These are phyloP conservation scores for Clavispora carvajalis DNA, from an alignment of 805 yeast species.

Conservation along the genomic window DNA sequence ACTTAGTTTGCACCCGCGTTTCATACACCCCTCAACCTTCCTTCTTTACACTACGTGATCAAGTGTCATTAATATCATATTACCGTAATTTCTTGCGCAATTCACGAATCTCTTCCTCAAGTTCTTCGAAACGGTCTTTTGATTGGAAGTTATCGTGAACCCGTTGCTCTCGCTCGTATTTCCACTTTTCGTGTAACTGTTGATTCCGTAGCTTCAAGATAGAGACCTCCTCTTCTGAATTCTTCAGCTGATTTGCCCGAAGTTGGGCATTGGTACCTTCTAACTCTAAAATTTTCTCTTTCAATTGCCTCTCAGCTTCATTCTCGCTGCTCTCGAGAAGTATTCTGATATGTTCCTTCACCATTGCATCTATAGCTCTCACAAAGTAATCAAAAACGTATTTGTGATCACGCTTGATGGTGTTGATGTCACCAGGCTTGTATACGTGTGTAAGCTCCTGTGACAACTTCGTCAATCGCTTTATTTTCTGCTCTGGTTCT, in stretches of 20 bases:
- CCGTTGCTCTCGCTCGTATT: constrained; percentile 65
- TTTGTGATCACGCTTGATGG: constrained; percentile 30
- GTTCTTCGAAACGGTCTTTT: constrained; percentile 41
- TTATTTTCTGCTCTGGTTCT: constrained; percentile 53
- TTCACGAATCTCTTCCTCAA: constrained; percentile 49
- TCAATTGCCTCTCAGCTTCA: constrained; percentile 6
- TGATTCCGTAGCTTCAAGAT: constrained; percentile 41
- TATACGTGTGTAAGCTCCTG: constrained; percentile 3
- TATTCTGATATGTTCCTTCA: constrained; percentile 47
- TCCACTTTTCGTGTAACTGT: constrained; percentile 61
- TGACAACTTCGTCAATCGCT: constrained; percentile 27
- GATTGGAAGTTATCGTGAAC: constrained; percentile 57
- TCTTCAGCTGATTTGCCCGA: constrained; percentile 4
- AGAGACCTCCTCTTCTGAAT: constrained; percentile 18
- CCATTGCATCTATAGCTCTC: constrained; percentile 56
- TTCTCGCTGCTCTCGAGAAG: constrained; percentile 31
- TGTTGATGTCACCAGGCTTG: not conserved
- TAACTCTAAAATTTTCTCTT: constrained; percentile 20
- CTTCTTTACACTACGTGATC: not conserved
- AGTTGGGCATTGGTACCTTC: constrained; percentile 3
- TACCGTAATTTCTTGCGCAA: constrained; percentile 23
- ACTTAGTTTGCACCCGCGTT: not conserved
- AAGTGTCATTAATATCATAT: not conserved
- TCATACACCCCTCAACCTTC: too few relatives aligned
- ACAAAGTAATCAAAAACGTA: constrained; percentile 50